phyloP scores from a whole-genome alignment of 2,329 filamentous ascomycete species.

The Diaporthe ampelina region DNA sequence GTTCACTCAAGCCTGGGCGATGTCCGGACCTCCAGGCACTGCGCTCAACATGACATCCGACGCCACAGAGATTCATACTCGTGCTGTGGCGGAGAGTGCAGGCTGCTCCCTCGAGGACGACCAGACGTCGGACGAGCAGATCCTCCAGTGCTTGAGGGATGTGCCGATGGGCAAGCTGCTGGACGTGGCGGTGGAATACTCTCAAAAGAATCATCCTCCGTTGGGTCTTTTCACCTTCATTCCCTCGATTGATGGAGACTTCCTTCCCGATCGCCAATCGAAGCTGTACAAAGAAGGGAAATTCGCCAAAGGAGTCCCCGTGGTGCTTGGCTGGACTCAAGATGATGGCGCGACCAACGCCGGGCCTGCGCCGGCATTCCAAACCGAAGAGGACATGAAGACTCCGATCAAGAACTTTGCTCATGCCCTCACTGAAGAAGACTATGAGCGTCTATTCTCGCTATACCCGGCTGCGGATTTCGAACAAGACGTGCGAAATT shows the following conservation, averaged over 20 bases:
- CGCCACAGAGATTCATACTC: slow-evolving; percentile 48
- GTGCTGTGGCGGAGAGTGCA: slow-evolving; percentile 44
- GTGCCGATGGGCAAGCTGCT: slow-evolving; percentile 45
- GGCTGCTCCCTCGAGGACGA: slow-evolving; percentile 41
- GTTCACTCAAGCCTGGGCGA: slow-evolving; percentile 51
- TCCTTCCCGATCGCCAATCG: slow-evolving; percentile 45
- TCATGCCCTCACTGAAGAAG: slow-evolving; percentile 44
- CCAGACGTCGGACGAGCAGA: background rate
- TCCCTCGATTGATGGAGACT: slow-evolving; percentile 48
- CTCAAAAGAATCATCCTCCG: slow-evolving; percentile 47
- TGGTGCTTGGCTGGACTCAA: slow-evolving; percentile 48
- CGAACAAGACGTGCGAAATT: slow-evolving; percentile 43
- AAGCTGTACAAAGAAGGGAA: slow-evolving; percentile 44
- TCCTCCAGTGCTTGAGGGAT: slow-evolving; percentile 45
- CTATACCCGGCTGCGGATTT: slow-evolving; percentile 48
- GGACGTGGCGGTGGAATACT: slow-evolving; percentile 47
- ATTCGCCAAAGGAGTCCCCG: slow-evolving; percentile 42
- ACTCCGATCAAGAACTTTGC: slow-evolving; percentile 43
- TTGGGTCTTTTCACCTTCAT: slow-evolving; percentile 48
- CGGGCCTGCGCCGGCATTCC: slow-evolving; percentile 43
- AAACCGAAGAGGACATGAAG: slow-evolving; percentile 47
- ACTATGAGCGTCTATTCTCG: slow-evolving; percentile 46
- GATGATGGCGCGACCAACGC: slow-evolving; percentile 49
- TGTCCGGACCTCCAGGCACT: slow-evolving; percentile 53
- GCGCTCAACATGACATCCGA: slow-evolving; percentile 50